Evolutionary conservation across 2,329 filamentous ascomycete species (phyloP).

Genomic region (Didymella arachidicola): DNA sequence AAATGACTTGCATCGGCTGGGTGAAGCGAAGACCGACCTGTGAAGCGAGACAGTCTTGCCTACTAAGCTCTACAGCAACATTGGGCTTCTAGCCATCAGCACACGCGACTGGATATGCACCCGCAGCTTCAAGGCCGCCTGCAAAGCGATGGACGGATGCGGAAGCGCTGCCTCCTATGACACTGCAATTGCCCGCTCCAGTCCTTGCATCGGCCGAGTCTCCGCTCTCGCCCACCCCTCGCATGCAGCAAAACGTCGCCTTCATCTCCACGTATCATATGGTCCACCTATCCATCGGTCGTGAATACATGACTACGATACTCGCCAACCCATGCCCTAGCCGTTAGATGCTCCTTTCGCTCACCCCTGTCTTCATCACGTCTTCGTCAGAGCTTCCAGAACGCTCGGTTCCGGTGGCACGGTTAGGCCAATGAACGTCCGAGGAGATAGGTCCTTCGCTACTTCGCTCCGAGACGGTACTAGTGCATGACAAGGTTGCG

Average conservation of each 20-base stretch:
- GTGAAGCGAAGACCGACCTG: not conserved
- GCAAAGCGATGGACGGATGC: too few species aligned
- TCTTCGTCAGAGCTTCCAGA: slow-evolving; percentile 1
- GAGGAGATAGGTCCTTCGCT: slow-evolving; percentile 1
- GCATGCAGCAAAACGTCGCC: too few species aligned
- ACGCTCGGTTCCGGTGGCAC: slow-evolving; percentile 1
- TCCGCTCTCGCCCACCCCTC: not conserved
- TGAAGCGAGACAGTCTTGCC: not conserved
- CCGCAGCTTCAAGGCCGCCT: not conserved
- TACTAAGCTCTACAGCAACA: not conserved
- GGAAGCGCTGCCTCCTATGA: too few species aligned
- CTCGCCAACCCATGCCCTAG: slow-evolving; percentile 12
- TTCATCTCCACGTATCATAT: too few species aligned
- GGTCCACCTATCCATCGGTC: not conserved
- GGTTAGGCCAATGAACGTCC: not conserved
- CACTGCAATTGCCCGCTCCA: not conserved
- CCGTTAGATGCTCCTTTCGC: slow-evolving; percentile 5
- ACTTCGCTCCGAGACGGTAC: not conserved
- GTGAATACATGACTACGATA: too few species aligned
- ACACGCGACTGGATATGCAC: not conserved
- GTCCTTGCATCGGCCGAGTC: not conserved
- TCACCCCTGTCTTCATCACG: slow-evolving; percentile 4
- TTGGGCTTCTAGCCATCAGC: not conserved
- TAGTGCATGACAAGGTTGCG: not conserved
- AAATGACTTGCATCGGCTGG: not conserved